phyloP scores from a whole-genome alignment of 2,329 filamentous ascomycete species.

The Colletotrichum sp. region DNA sequence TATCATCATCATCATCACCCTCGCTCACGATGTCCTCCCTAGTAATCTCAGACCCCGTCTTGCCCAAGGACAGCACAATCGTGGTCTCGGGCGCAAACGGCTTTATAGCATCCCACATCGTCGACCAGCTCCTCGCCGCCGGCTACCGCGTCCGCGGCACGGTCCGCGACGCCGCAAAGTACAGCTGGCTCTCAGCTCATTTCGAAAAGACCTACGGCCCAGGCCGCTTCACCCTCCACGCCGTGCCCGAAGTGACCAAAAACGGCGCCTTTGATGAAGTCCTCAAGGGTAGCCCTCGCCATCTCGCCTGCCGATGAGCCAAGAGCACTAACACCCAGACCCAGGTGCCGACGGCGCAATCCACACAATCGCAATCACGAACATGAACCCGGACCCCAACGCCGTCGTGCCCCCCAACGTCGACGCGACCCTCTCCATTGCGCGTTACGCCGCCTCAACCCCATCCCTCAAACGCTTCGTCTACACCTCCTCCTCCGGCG shows the following conservation, averaged over 20 bases:
- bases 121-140: slow-evolving; percentile 35
- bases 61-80: slow-evolving; percentile 20
- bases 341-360: slow-evolving; percentile 31
- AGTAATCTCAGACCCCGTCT: not conserved
- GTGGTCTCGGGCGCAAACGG: slow-evolving; percentile 49
- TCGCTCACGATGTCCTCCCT: not conserved
- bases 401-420: slow-evolving; percentile 39
- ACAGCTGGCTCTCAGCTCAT: slow-evolving; percentile 28
- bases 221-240: slow-evolving; percentile 36
- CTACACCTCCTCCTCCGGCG: slow-evolving; percentile 39
- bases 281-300: slow-evolving; percentile 26
- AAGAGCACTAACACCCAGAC: not conserved
- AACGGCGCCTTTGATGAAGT: slow-evolving; percentile 29
- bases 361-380: slow-evolving; percentile 42
- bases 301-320: not conserved
- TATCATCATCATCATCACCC: not conserved
- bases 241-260: slow-evolving; percentile 36
- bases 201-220: slow-evolving; percentile 35
- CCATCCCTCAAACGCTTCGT: slow-evolving; percentile 43
- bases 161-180: slow-evolving; percentile 35
- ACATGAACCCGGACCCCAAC: slow-evolving; percentile 38
- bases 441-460: slow-evolving; percentile 37
- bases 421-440: slow-evolving; percentile 28
- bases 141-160: slow-evolving; percentile 46
- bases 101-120: slow-evolving; percentile 44